These are phyloP conservation scores for Funneliformis geosporum DNA, from an alignment of 192 early-diverging fungal genomes.

Conservation along the genomic window DNA sequence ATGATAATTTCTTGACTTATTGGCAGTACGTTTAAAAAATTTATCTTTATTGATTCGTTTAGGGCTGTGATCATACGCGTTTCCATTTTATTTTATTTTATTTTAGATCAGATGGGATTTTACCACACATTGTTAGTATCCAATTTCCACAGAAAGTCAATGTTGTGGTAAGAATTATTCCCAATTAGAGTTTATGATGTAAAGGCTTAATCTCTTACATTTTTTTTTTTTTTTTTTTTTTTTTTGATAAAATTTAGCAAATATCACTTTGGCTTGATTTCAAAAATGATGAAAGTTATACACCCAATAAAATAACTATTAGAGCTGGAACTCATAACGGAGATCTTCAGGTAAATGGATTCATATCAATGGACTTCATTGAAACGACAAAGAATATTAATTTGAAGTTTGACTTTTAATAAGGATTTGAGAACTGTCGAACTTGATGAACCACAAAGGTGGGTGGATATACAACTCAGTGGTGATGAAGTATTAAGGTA, in stretches of 20 bases:
- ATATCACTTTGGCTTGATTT: constrained; percentile 70
- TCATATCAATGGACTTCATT: neutral
- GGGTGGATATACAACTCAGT: constrained; percentile 64
- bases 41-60: neutral
- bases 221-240: constrained; percentile 1
- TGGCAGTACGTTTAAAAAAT: constrained; percentile 70
- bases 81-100: constrained; percentile 17
- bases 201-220: neutral
- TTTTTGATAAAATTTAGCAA: constrained; percentile 39
- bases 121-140: constrained; percentile 76
- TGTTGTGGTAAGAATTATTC: constrained; percentile 48
- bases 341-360: constrained; percentile 66
- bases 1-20: constrained; percentile 69
- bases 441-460: constrained; percentile 62
- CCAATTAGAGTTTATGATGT: neutral
- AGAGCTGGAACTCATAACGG: constrained; percentile 65
- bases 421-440: constrained; percentile 58
- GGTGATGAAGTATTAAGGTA: constrained; percentile 41
- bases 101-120: constrained; percentile 67
- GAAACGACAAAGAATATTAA: neutral
- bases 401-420: neutral
- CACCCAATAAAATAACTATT: constrained; percentile 65
- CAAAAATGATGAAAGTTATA: constrained; percentile 83
- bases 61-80: neutral
- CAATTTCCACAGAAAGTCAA: constrained; percentile 64